Conservation (phyloP, 148 eudicot genomes). For the Euryodendron excelsum region DNA sequence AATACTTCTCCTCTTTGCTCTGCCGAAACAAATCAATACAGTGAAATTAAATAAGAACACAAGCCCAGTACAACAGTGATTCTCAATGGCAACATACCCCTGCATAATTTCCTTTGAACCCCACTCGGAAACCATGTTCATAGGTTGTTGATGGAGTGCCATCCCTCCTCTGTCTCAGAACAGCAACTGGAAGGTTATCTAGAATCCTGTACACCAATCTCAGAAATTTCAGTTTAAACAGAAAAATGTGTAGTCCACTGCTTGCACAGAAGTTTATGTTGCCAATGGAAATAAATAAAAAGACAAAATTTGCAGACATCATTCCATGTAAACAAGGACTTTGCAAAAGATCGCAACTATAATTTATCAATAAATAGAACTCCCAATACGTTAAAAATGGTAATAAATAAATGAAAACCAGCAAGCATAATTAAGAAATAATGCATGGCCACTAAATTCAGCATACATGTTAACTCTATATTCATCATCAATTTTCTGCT, state of each 20-base stretch:
- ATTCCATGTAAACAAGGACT: not conserved
- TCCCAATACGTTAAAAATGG: not conserved
- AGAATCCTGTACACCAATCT: slow-evolving; percentile 43
- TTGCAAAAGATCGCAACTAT: not conserved
- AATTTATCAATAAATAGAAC: not conserved
- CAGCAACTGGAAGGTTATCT: slow-evolving; percentile 68
- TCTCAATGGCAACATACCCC: slow-evolving; percentile 37
- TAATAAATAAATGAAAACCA: not conserved
- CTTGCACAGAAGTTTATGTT: not conserved
- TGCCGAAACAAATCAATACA: slow-evolving; percentile 19
- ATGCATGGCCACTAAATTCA: not conserved
- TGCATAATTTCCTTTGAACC: slow-evolving; percentile 56
- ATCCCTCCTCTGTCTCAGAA: slow-evolving; percentile 53
- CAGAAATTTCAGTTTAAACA: slow-evolving; percentile 5
- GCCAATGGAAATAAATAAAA: slow-evolving; percentile 5
- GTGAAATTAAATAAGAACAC: slow-evolving; percentile 11
- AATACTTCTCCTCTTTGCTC: slow-evolving; percentile 61
- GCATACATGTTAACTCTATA: slow-evolving; percentile 46
- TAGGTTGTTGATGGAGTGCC: slow-evolving; percentile 47
- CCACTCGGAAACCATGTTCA: slow-evolving; percentile 63
- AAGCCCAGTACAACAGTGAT: not conserved
- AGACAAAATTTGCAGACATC: not conserved
- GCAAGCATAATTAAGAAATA: not conserved
- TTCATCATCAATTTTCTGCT: slow-evolving; percentile 44
- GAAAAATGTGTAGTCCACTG: not conserved